phyloP scores from a whole-genome alignment of 2,329 filamentous ascomycete genomes.

The Cercospora janseana region DNA sequence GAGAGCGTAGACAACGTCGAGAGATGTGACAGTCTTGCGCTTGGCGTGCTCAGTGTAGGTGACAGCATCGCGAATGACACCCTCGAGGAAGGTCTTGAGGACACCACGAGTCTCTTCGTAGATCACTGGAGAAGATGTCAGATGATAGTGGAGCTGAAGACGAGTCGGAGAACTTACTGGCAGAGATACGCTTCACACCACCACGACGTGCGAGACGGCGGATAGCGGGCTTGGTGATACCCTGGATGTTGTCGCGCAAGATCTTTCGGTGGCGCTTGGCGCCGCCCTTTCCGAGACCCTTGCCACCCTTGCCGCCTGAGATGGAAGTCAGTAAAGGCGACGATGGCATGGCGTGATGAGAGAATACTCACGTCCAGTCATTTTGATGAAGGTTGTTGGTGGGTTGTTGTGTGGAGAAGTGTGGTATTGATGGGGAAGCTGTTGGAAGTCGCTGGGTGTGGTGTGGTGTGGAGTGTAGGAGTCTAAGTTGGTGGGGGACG shows the following conservation, averaged over 20 bases:
- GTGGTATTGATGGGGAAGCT: conserved; percentile 27
- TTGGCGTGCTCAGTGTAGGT: conserved; percentile 83
- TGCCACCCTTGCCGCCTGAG: conserved; percentile 88
- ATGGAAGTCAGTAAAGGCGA: conserved; percentile 31
- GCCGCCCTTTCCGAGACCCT: conserved; percentile 96
- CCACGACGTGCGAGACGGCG: conserved; percentile 97
- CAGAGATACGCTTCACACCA: conserved; percentile 99
- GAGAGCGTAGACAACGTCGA: conserved; percentile 63
- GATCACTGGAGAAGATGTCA: conserved; percentile 57
- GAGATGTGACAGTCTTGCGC: conserved; percentile 68
- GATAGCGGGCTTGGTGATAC: conserved; percentile 98
- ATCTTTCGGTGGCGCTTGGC: conserved; percentile 99
- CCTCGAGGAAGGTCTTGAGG: conserved; percentile 79
- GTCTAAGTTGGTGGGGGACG: conserved; percentile 24
- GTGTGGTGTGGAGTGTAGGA: conserved; percentile 27
- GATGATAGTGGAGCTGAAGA: conserved; percentile 25
- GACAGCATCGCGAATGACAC: conserved; percentile 75
- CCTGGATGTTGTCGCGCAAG: conserved; percentile 98
- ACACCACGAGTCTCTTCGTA: conserved; percentile 81
- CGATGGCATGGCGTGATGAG: conserved; percentile 19
- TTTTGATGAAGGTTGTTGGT: conserved; percentile 42
- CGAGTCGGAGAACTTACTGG: conserved; percentile 57
- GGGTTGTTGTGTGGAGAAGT: conserved; percentile 27
- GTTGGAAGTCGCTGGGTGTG: conserved; percentile 28
- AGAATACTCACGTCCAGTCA: conserved; percentile 52